phyloP scores from a whole-genome alignment of 352 stramenopile genomes.

The Globisporangium takayamanum region DNA sequence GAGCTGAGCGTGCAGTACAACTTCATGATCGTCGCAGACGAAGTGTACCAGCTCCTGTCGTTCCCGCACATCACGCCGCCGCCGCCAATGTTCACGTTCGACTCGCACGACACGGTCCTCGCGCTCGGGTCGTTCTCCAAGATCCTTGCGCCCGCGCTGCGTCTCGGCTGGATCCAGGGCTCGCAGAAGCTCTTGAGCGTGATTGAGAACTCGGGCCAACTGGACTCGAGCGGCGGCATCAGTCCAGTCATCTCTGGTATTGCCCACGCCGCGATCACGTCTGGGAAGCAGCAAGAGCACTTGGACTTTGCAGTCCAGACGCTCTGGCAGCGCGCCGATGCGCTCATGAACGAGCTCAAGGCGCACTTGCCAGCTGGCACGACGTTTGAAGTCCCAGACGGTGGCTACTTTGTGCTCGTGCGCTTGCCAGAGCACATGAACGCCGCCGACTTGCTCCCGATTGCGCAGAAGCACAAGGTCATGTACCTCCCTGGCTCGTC shows the following conservation, averaged over 20 bases:
- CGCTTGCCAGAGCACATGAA: constrained; percentile 71
- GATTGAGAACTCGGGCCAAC: constrained; percentile 81
- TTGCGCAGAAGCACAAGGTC: constrained; percentile 85
- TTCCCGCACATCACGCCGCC: constrained; percentile 82
- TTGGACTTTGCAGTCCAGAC: constrained; percentile 68
- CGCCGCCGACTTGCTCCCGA: constrained; percentile 62
- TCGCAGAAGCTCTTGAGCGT: constrained; percentile 63
- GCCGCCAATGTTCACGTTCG: constrained; percentile 83
- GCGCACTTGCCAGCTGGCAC: constrained; percentile 38
- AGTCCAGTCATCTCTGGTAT: constrained; percentile 90
- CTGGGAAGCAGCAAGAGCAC: constrained; percentile 68
- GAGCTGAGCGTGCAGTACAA: constrained; percentile 84
- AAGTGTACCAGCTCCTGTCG: constrained; percentile 95
- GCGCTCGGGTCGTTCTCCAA: constrained; percentile 94
- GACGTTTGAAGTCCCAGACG: constrained; percentile 76
- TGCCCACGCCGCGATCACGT: constrained; percentile 63
- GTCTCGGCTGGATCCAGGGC: constrained; percentile 85
- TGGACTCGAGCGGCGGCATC: constrained; percentile 90
- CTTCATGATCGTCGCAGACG: constrained; percentile 90
- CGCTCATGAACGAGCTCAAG: constrained; percentile 75
- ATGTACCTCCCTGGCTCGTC: constrained; percentile 77
- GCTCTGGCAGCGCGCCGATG: constrained; percentile 65
- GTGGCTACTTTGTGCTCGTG: constrained; percentile 88
- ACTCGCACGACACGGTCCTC: constrained; percentile 73
- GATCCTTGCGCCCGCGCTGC: constrained; percentile 90